Evolutionary conservation across 768 basidiomycete species (phyloP).

Genomic region (Panellus pusillus): DNA sequence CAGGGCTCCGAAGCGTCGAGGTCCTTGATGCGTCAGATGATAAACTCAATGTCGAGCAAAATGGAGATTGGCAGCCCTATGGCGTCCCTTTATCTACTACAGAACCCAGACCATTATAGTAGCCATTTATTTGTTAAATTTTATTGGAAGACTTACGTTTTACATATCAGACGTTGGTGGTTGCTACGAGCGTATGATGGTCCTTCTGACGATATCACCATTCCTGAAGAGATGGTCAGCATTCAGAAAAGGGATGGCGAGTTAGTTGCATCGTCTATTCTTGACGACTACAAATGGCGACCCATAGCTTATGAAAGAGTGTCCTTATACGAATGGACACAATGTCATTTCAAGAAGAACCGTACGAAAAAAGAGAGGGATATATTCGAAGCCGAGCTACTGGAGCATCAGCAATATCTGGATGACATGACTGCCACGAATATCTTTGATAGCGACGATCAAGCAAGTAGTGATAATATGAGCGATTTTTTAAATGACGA

Average conservation of each 20-base stretch:
- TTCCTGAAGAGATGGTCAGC: background rate
- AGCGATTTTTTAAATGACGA: no score
- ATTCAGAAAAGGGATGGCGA: background rate
- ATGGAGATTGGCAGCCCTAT: slow-evolving; percentile 34
- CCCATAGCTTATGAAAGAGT: slow-evolving; percentile 8
- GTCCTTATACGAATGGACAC: slow-evolving; percentile 23
- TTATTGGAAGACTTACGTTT: slow-evolving; percentile 28
- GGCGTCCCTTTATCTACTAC: slow-evolving; percentile 30
- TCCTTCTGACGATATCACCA: background rate
- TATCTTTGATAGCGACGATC: no score
- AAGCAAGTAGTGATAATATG: no score
- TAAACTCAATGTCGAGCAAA: slow-evolving; percentile 9
- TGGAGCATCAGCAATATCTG: background rate
- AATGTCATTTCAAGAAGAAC: background rate
- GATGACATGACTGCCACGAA: no score
- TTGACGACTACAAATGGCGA: slow-evolving; percentile 25
- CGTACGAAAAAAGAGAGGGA: background rate
- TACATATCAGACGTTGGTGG: background rate
- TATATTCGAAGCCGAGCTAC: background rate
- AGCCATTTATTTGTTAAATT: slow-evolving; percentile 29
- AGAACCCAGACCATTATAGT: slow-evolving; percentile 35
- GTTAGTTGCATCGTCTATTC: slow-evolving; percentile 25
- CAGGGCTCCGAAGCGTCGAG: slow-evolving; percentile 7
- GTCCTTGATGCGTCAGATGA: background rate
- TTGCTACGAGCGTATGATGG: background rate